Evolutionary conservation across 2,329 filamentous ascomycete genomes (phyloP).

Genomic region (Botryotinia convoluta): DNA sequence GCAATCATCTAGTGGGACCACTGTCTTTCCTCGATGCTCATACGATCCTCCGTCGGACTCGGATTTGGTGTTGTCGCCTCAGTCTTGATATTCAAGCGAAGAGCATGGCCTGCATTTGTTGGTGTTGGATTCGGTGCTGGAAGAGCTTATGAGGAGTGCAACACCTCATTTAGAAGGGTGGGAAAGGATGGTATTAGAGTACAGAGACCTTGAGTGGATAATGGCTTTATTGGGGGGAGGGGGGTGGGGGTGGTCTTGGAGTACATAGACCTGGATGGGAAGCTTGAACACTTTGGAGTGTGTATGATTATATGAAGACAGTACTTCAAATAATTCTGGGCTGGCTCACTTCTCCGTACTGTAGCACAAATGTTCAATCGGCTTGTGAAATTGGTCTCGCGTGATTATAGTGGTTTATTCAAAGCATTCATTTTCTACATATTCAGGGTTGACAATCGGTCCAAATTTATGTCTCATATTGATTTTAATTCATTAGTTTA

Average conservation of each 20-base stretch:
- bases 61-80: slow-evolving; percentile 98
- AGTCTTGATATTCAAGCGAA: slow-evolving; percentile 94
- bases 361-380: not conserved
- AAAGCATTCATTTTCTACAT: not conserved
- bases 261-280: slow-evolving; percentile 13
- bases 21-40: slow-evolving; percentile 94
- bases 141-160: slow-evolving; percentile 97
- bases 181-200: slow-evolving; percentile 36
- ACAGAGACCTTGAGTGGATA: slow-evolving; percentile 31
- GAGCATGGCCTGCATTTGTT: slow-evolving; percentile 95
- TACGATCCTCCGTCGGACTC: slow-evolving; percentile 93
- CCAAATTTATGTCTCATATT: not conserved
- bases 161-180: slow-evolving; percentile 46
- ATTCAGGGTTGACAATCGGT: not conserved
- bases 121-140: slow-evolving; percentile 94
- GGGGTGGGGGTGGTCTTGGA: not conserved
- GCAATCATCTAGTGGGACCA: slow-evolving; percentile 77
- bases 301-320: slow-evolving; percentile 33
- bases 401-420: not conserved
- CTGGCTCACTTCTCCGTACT: not conserved
- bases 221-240: slow-evolving; percentile 23
- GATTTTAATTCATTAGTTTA: not conserved
- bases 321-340: slow-evolving; percentile 3
- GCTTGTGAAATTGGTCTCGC: not conserved
- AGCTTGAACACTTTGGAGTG: slow-evolving; percentile 12